Evolutionary conservation across 768 basidiomycete genomes (phyloP).

Genomic region (Galerina marginata): DNA sequence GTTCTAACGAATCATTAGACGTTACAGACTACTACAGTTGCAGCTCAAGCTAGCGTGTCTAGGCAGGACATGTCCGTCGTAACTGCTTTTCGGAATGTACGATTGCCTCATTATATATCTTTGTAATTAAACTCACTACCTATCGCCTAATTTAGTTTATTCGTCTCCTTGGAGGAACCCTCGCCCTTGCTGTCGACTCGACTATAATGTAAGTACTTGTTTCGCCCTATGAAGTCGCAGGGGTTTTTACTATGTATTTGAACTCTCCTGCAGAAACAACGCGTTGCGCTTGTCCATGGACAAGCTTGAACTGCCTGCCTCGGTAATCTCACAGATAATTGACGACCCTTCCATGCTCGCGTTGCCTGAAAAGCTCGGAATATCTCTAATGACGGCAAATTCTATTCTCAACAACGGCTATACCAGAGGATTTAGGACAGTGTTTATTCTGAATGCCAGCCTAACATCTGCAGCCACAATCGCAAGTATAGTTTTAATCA

Average conservation of each 20-base stretch:
- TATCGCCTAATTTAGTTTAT: constrained; percentile 52
- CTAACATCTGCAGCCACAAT: constrained; percentile 60
- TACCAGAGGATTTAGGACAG: constrained; percentile 57
- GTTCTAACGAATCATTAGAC: constrained; percentile 39
- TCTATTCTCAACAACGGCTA: constrained; percentile 55
- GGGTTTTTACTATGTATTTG: not conserved
- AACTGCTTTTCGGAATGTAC: constrained; percentile 67
- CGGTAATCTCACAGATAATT: constrained; percentile 48
- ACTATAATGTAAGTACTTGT: constrained; percentile 54
- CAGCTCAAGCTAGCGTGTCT: constrained; percentile 73
- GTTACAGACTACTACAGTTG: constrained; percentile 68
- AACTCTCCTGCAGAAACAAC: constrained; percentile 45
- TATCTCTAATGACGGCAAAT: constrained; percentile 42
- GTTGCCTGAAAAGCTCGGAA: constrained; percentile 35
- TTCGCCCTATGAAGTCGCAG: not conserved
- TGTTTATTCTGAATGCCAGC: constrained; percentile 67
- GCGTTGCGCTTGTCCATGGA: constrained; percentile 48
- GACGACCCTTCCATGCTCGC: constrained; percentile 50
- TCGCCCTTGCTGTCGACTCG: constrained; percentile 66
- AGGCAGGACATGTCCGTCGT: constrained; percentile 80
- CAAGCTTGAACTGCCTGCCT: constrained; percentile 38
- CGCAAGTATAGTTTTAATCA: constrained; percentile 62
- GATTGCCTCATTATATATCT: constrained; percentile 15
- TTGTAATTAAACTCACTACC: not conserved
- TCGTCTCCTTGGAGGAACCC: constrained; percentile 70